Conservation (phyloP, 2,329 filamentous ascomycete genomes). For the Botrytis hyacinthi region DNA sequence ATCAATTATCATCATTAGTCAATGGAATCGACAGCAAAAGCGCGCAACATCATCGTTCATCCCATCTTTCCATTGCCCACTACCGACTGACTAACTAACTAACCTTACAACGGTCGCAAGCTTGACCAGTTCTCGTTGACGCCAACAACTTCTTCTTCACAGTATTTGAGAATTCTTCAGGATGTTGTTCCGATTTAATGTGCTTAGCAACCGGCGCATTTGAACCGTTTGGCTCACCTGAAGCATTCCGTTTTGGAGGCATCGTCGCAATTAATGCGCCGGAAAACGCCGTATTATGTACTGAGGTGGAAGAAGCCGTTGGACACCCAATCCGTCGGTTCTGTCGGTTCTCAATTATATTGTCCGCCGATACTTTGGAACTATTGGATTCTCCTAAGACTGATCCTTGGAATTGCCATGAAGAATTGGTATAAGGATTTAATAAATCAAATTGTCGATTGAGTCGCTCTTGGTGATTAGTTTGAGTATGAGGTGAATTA, state of each 20-base stretch:
- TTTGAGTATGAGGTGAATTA: background rate
- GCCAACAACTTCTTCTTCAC: slow-evolving; percentile 54
- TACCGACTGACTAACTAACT: slow-evolving; percentile 28
- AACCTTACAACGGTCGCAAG: slow-evolving; percentile 86
- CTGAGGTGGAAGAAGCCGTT: slow-evolving; percentile 32
- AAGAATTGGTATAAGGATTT: background rate
- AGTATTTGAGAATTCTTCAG: slow-evolving; percentile 40
- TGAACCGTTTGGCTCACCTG: slow-evolving; percentile 25
- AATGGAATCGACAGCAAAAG: background rate
- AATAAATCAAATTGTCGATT: background rate
- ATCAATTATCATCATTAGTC: background rate
- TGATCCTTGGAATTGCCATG: background rate
- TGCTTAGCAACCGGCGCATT: slow-evolving; percentile 30
- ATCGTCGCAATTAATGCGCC: slow-evolving; percentile 25
- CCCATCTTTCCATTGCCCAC: background rate
- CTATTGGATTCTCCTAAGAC: background rate
- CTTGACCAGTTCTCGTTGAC: slow-evolving; percentile 71
- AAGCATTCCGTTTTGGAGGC: slow-evolving; percentile 32
- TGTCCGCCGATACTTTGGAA: background rate
- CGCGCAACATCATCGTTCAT: background rate
- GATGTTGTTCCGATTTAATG: slow-evolving; percentile 34
- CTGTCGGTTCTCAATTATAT: slow-evolving; percentile 15
- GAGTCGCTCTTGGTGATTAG: background rate
- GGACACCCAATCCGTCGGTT: slow-evolving; percentile 22
- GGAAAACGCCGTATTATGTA: slow-evolving; percentile 21